Evolutionary conservation across 768 basidiomycete species (phyloP).

Genomic region (Boletus rufocinnamomeus): DNA sequence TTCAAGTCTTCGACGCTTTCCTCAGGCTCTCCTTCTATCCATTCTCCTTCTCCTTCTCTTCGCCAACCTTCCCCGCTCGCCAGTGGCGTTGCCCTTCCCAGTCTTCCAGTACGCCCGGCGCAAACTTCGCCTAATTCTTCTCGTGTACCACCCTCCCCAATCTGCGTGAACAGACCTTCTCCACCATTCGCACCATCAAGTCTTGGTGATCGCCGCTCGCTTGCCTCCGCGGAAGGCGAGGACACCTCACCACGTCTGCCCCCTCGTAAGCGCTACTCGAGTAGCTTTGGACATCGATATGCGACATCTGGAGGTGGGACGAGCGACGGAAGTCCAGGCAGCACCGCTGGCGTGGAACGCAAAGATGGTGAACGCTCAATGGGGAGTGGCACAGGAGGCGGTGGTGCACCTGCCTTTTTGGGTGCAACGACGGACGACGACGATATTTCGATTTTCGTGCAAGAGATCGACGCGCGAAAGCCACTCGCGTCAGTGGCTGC

Average conservation of each 20-base stretch:
- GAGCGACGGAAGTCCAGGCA: slow-evolving; percentile 37
- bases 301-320: slow-evolving; percentile 43
- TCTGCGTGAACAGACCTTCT: slow-evolving; percentile 37
- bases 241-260: slow-evolving; percentile 32
- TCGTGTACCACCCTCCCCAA: slow-evolving; percentile 43
- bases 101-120: slow-evolving; percentile 38
- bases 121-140: slow-evolving; percentile 45
- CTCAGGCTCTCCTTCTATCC: slow-evolving; percentile 49
- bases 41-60: slow-evolving; percentile 50
- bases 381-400: slow-evolving; percentile 23
- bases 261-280: slow-evolving; percentile 67
- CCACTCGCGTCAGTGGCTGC: slow-evolving; percentile 45
- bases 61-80: slow-evolving; percentile 49
- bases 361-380: slow-evolving; percentile 25
- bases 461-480: slow-evolving; percentile 71
- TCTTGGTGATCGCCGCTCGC: slow-evolving; percentile 43
- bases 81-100: slow-evolving; percentile 30
- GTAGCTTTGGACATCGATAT: slow-evolving; percentile 77
- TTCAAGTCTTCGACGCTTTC: slow-evolving; percentile 56
- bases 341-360: slow-evolving; percentile 18
- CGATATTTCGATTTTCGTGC: slow-evolving; percentile 76
- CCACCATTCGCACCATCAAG: slow-evolving; percentile 46
- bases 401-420: slow-evolving; percentile 42
- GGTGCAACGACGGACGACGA: slow-evolving; percentile 64
- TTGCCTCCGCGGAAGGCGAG: slow-evolving; percentile 39